Percentiles rank a stretch among this genome's conserved stretches.
These are phyloP conservation scores for Leonotis leonurus DNA, from an alignment of 257 asterid species.

Conservation along the genomic window DNA sequence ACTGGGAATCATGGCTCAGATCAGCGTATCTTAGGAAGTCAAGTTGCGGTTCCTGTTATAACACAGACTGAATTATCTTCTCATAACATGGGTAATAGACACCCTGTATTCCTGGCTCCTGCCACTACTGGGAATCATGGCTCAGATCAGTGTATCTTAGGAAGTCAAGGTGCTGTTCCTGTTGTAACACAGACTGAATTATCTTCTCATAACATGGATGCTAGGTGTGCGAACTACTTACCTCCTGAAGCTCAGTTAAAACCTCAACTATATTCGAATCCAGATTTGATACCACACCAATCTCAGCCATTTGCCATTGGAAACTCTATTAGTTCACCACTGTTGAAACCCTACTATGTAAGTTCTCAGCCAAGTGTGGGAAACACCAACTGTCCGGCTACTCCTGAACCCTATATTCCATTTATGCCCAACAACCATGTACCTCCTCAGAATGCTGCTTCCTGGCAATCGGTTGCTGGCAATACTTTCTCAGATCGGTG, in stretches of 20 bases:
- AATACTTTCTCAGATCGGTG: conserved; percentile 17
- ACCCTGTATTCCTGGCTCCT: conserved; percentile 15
- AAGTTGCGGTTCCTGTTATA: conserved; percentile 15
- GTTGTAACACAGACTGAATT: conserved; percentile 8
- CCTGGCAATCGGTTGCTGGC: conserved; percentile 22
- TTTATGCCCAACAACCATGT: conserved; percentile 20
- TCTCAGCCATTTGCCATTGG: conserved; percentile 21
- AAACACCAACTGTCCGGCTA: conserved; percentile 12
- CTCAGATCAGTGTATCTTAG: conserved; percentile 17
- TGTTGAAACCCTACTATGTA: conserved; percentile 21
- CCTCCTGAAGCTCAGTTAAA: conserved; percentile 25
- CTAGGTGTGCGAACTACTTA: conserved; percentile 3
- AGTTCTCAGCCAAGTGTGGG: conserved; percentile 17
- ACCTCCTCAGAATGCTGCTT: conserved; percentile 22
- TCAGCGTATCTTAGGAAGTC: conserved; percentile 10
- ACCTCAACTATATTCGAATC: conserved; percentile 17
- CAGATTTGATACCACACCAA: conserved; percentile 17
- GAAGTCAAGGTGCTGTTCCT: conserved; percentile 13
- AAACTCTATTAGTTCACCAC: conserved; percentile 18
- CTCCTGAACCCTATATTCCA: conserved; percentile 14
- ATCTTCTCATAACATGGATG: conserved; percentile 18
- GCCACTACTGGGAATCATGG: conserved; percentile 3
- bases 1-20: conserved; percentile 14
- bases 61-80: conserved; percentile 15
- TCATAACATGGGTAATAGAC: no score